These are phyloP conservation scores for Sanghuangporus sanghuang DNA, from an alignment of 1,284 basidiomycete species.

Conservation along the genomic window DNA sequence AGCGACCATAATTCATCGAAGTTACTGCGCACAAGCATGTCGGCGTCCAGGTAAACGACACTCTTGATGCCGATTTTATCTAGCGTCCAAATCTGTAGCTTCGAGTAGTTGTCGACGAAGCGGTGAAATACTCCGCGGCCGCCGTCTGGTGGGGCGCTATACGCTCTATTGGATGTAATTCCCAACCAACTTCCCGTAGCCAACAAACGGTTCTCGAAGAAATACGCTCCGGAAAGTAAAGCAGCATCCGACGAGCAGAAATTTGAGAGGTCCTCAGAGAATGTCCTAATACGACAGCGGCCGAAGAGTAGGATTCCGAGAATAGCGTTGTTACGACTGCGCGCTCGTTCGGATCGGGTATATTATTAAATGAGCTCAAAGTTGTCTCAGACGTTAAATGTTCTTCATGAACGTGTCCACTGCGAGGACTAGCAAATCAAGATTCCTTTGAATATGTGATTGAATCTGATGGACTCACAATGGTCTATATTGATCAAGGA, in stretches of 20 bases:
- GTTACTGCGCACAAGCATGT: conserved; percentile 35
- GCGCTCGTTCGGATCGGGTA: conserved; percentile 21
- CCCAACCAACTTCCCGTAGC: conserved; percentile 35
- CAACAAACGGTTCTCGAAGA: conserved; percentile 36
- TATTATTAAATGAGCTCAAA: neutral
- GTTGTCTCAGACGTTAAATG: neutral
- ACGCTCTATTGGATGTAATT: conserved; percentile 29
- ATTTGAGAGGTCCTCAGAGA: conserved; percentile 33
- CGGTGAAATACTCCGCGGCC: conserved; percentile 33
- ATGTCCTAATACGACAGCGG: conserved; percentile 37
- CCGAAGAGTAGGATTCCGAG: conserved; percentile 36
- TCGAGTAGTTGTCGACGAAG: conserved; percentile 40
- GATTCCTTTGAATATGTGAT: neutral
- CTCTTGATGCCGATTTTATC: conserved; percentile 29
- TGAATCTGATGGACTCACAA: neutral
- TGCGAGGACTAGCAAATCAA: neutral
- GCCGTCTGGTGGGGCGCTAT: neutral
- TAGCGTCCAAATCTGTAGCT: conserved; percentile 39
- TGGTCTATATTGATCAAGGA: neutral
- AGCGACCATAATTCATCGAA: conserved; percentile 41
- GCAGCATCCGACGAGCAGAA: conserved; percentile 30
- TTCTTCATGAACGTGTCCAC: neutral
- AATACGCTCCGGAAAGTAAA: conserved; percentile 37
- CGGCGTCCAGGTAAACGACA: conserved; percentile 39
- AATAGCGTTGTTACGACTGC: conserved; percentile 40